Percentiles rank a stretch among this genome's conserved stretches.
These are phyloP conservation scores for Mortierella claussenii DNA, from an alignment of 192 early-diverging fungal genomes.

Conservation along the genomic window DNA sequence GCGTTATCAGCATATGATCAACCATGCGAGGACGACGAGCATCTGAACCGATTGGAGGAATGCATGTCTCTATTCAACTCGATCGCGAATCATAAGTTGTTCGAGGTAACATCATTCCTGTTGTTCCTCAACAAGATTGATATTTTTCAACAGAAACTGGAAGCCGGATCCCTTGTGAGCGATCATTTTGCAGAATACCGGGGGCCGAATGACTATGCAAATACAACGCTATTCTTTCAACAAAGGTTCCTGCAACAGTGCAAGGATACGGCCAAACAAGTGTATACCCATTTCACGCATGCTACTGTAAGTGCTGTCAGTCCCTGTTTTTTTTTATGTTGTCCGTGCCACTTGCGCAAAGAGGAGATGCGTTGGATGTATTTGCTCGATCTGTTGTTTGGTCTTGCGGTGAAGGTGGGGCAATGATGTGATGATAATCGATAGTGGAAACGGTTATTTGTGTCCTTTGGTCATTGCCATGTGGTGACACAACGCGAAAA, in stretches of 20 bases:
- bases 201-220: conserved; percentile 59
- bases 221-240: conserved; percentile 54
- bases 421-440: too few relatives aligned
- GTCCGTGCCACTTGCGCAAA: too few relatives aligned
- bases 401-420: too few relatives aligned
- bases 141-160: conserved; percentile 66
- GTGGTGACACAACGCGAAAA: conserved; percentile 32
- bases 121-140: conserved; percentile 78
- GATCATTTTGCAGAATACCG: conserved; percentile 65
- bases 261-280: conserved; percentile 58
- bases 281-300: conserved; percentile 62
- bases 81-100: conserved; percentile 59
- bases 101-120: conserved; percentile 66
- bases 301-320: conserved; percentile 55
- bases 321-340: background rate
- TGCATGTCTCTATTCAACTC: conserved; percentile 58
- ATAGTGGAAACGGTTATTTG: too few relatives aligned
- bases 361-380: too few relatives aligned
- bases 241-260: conserved; percentile 53
- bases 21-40: conserved; percentile 68
- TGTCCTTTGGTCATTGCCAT: too few relatives aligned
- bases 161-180: conserved; percentile 48
- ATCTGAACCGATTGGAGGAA: conserved; percentile 65
- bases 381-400: too few relatives aligned
- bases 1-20: conserved; percentile 75